Evolutionary conservation across 139 green algal genomes (phyloP).

Genomic region (Chlorella sp.): DNA sequence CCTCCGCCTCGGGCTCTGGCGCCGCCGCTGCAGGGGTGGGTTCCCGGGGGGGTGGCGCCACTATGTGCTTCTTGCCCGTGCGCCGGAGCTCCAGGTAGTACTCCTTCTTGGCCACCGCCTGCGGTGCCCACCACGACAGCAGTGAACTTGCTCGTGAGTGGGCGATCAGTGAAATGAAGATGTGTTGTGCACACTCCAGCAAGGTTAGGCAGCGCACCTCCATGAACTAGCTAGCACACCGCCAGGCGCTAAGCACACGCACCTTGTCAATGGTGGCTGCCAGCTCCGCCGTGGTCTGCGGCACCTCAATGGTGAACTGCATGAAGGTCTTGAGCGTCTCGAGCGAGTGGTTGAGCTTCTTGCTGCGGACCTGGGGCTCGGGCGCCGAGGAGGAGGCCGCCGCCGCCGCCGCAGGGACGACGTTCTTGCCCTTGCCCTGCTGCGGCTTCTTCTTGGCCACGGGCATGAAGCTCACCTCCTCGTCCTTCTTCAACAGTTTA

Average conservation of each 20-base stretch:
- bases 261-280: slow-evolving; percentile 35
- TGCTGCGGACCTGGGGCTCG: slow-evolving; percentile 23
- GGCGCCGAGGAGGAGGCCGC: background rate
- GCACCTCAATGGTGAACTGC: slow-evolving; percentile 27
- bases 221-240: background rate
- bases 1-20: background rate
- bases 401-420: background rate
- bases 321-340: slow-evolving; percentile 43
- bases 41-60: slow-evolving; percentile 8
- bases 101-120: slow-evolving; percentile 25
- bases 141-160: too few species aligned
- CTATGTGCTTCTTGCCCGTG: slow-evolving; percentile 17
- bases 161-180: too few species aligned
- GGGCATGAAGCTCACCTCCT: slow-evolving; percentile 19
- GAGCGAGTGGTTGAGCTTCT: slow-evolving; percentile 39
- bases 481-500: slow-evolving; percentile 19
- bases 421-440: slow-evolving; percentile 15
- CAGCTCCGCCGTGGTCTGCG: slow-evolving; percentile 23
- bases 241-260: background rate
- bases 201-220: background rate
- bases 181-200: background rate
- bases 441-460: slow-evolving; percentile 24
- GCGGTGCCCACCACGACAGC: background rate
- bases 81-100: slow-evolving; percentile 29
- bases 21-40: background rate